Evolutionary conservation across 2,329 filamentous ascomycete genomes (phyloP), one percentile per base, ranked within the genome.

Genomic region (Aspergillus fumigatus): DNA sequence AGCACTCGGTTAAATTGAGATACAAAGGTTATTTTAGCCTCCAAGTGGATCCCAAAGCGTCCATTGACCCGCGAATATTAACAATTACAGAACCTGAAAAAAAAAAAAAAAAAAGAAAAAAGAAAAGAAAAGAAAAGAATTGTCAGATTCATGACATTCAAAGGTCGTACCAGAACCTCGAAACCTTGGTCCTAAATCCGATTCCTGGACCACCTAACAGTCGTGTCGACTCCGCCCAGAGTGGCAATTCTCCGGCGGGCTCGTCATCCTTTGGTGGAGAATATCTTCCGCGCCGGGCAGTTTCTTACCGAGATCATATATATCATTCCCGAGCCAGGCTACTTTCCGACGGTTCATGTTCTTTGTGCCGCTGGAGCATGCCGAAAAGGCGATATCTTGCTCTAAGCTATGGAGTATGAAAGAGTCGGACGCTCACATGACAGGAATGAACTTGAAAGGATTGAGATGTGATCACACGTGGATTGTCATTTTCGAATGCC

Each of bases 161-260:
- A 23, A n/a, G 8, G 10, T 45, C n/a, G 10, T 11, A 45, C 41
- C 21, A 21, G 19, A 23, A 45, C 10, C 21, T 45, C 21, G 10
- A 10, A 43, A 43, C 1, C 41, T 11, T 3, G 21, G 6, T 4
- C 41, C n/a, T 2, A 45, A 43, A 9, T 51, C 26, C 25, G 25
- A 21, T 43, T 26, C 48, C 29, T 51, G 48, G 48, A 21, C 41
- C 26, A 51, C 43, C 40, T 14, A 43, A 23, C 50, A 48, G 25
- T 50, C 32, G 2, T 3, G 8, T 45, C n/a, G 29, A 32, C 50
- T 29, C 38, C 50, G 21, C 56, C 62, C 49, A 54, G 57, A 64
- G 52, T 48, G 64, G 65, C 50, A 68, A 68, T 65, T 68, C 54
- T 66, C 65, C 65, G 65, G 66, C 57, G 63, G 64, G n/a, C 43